These are phyloP conservation scores for Barnettozyma vustinii DNA, from an alignment of 805 yeast species.

Conservation along the genomic window DNA sequence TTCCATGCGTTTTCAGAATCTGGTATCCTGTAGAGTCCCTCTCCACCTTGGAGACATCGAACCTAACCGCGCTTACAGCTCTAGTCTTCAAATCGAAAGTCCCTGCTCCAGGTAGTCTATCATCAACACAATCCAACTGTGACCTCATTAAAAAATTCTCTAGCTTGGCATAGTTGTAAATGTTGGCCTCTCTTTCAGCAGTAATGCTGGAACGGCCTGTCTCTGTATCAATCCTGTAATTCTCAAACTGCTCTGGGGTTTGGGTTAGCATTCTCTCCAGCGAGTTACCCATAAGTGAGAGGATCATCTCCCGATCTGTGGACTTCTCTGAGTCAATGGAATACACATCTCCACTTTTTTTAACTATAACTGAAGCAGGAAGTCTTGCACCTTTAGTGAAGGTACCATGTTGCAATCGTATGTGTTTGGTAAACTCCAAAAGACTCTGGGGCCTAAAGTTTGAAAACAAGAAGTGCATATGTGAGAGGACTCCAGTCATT, in stretches of 20 bases:
- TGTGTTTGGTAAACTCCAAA: constrained; percentile 38
- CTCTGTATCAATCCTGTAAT: constrained; percentile 18
- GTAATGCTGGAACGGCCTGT: constrained; percentile 10
- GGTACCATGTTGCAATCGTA: constrained; percentile 30
- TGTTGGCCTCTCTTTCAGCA: constrained; percentile 16
- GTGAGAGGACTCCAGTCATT: constrained; percentile 70
- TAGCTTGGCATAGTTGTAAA: constrained; percentile 70
- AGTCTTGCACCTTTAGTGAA: constrained; percentile 41
- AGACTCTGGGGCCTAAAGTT: constrained; percentile 52
- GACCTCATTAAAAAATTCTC: constrained; percentile 79
- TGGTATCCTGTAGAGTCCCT: constrained; percentile 49
- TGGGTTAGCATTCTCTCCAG: constrained; percentile 73
- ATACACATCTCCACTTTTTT: constrained; percentile 38
- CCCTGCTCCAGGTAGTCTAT: constrained; percentile 80
- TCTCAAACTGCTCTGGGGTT: constrained; percentile 44
- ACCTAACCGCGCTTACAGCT: constrained; percentile 82
- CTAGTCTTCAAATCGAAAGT: constrained; percentile 89
- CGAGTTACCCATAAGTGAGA: constrained; percentile 73
- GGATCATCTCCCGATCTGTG: constrained; percentile 57
- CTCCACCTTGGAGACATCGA: constrained; percentile 58
- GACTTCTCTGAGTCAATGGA: constrained; percentile 72
- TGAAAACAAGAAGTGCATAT: constrained; percentile 67
- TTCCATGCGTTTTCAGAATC: constrained; percentile 55
- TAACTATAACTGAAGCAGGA: constrained; percentile 58
- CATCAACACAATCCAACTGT: constrained; percentile 80